These are phyloP conservation scores for Prunus davidiana DNA, from an alignment of 306 rosid species.

Conservation along the genomic window DNA sequence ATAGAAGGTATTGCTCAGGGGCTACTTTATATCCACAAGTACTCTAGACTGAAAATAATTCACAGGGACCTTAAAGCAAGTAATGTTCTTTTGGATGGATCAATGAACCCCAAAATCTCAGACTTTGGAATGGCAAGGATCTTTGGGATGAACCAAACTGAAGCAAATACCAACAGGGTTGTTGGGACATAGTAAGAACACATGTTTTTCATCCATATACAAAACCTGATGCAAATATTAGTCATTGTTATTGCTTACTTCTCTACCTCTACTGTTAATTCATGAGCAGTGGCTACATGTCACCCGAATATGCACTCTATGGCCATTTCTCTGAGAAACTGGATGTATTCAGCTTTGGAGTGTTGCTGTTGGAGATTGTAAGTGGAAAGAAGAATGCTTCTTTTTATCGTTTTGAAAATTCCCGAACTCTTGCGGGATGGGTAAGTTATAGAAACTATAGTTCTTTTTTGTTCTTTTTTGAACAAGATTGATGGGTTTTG, in stretches of 20 bases:
- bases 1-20: too few species aligned
- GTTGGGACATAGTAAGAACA: slow-evolving; percentile 27
- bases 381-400: slow-evolving; percentile 18
- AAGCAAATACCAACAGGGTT: slow-evolving; percentile 16
- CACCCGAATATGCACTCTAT: slow-evolving; percentile 24
- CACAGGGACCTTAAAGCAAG: slow-evolving; percentile 21
- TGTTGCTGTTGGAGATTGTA: slow-evolving; percentile 12
- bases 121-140: slow-evolving; percentile 32
- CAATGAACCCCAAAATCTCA: slow-evolving; percentile 21
- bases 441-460: background rate
- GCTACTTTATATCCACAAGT: too few species aligned
- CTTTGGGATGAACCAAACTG: slow-evolving; percentile 10
- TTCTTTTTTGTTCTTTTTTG: too few species aligned
- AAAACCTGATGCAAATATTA: background rate
- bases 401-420: background rate
- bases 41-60: too few species aligned
- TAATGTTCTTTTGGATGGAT: slow-evolving; percentile 17
- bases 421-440: slow-evolving; percentile 14
- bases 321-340: slow-evolving; percentile 17
- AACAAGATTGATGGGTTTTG: too few species aligned
- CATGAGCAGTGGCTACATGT: slow-evolving; percentile 17
- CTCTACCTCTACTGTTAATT: background rate
- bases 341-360: slow-evolving; percentile 24
- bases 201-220: background rate
- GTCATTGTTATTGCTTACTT: background rate